Percentiles rank a stretch among this genome's conserved stretches.
Evolutionary conservation across 805 yeast species (phyloP).

Genomic region (Sugiyamaella boreocaroliniensis): DNA sequence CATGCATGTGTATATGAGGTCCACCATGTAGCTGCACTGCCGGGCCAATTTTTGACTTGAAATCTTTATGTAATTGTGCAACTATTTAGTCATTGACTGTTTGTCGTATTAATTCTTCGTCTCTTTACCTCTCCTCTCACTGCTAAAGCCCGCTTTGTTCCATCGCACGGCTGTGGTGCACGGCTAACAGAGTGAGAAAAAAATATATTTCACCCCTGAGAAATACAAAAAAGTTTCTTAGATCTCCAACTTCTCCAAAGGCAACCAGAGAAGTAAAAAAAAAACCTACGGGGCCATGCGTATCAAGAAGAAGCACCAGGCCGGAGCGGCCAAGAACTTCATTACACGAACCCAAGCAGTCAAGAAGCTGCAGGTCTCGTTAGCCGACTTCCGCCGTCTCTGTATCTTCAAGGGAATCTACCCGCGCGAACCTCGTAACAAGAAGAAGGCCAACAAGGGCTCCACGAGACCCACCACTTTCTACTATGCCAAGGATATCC

Average conservation of each 20-base stretch:
- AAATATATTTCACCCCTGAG: neutral
- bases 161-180: neutral
- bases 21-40: no score
- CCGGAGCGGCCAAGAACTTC: conserved; percentile 88
- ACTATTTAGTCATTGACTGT: no score
- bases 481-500: conserved; percentile 89
- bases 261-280: neutral
- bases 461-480: conserved; percentile 95
- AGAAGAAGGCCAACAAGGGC: conserved; percentile 95
- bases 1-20: no score
- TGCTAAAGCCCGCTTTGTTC: neutral
- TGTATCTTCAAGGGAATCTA: conserved; percentile 97
- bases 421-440: conserved; percentile 93
- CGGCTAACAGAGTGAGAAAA: neutral
- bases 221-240: conserved; percentile 6
- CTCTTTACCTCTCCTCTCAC: no score
- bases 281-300: conserved; percentile 27
- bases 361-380: conserved; percentile 80
- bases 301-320: conserved; percentile 72
- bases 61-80: no score
- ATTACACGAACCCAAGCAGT: conserved; percentile 94
- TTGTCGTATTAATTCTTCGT: no score
- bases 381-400: conserved; percentile 88
- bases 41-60: no score
- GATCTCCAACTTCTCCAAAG: neutral